Evolutionary conservation across 202 grass and related monocot genomes (phyloP).

Genomic region (Bolboschoenoplectus hybrid): DNA sequence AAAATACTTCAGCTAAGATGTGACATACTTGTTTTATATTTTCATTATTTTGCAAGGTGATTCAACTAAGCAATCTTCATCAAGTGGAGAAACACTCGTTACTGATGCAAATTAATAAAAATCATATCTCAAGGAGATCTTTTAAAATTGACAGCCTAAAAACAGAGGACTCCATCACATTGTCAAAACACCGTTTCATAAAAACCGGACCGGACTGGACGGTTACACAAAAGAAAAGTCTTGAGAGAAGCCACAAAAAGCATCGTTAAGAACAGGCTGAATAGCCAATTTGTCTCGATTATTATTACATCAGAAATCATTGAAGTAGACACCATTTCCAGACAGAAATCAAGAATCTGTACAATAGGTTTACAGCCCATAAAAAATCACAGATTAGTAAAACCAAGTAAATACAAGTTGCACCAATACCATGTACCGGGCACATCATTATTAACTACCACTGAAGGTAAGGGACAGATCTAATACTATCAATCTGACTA

Average conservation of each 20-base stretch:
- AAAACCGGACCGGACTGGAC: too few species aligned
- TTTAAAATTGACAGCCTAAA: background rate
- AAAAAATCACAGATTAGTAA: background rate
- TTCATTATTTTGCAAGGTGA: background rate
- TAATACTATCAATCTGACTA: constrained; percentile 13
- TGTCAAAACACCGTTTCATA: background rate
- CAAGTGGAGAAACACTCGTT: too few species aligned
- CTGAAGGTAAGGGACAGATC: background rate
- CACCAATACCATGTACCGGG: background rate
- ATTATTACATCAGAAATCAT: constrained; percentile 9
- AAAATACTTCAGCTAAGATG: background rate
- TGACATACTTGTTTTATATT: background rate
- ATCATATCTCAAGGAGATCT: background rate
- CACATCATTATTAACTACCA: constrained; percentile 13
- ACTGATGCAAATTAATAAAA: background rate
- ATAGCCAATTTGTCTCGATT: background rate
- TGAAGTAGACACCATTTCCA: background rate
- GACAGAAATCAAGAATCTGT: background rate
- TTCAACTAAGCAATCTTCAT: background rate
- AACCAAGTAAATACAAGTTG: background rate
- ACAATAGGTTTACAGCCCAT: background rate
- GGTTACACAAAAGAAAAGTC: background rate
- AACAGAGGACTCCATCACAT: background rate
- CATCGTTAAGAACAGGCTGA: background rate
- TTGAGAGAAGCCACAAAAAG: background rate